Conservation (phyloP, 345 rosid species). For the Raphanus raphanistrum region DNA sequence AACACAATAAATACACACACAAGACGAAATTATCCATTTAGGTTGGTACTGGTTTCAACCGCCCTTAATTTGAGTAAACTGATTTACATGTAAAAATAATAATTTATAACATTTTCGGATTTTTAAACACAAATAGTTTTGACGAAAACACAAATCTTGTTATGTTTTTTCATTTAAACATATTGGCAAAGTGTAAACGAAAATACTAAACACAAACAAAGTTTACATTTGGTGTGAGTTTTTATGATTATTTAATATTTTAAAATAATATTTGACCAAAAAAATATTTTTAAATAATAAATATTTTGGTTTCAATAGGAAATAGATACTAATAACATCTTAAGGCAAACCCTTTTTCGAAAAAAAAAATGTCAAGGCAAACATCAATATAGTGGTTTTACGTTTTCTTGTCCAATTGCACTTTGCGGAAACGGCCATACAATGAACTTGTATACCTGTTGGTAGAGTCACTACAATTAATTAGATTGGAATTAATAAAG, state of each 20-base stretch:
- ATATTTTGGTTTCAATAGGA: not conserved
- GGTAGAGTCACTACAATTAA: not conserved
- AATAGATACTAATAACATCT: not conserved
- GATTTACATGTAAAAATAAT: not conserved
- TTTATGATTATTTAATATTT: not conserved
- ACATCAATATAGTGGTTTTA: constrained; percentile 30
- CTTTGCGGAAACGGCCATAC: constrained; percentile 91
- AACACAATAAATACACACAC: not conserved
- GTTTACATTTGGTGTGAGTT: not conserved
- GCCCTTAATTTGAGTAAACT: not conserved
- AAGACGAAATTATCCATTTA: not conserved
- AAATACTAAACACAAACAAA: not conserved
- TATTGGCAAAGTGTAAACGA: not conserved
- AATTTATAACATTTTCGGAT: not conserved
- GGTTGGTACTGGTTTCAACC: constrained; percentile 4
- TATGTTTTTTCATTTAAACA: not conserved
- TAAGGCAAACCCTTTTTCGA: not conserved
- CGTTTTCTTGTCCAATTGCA: constrained; percentile 80
- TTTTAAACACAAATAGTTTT: not conserved
- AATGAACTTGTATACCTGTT: constrained; percentile 90
- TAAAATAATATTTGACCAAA: not conserved
- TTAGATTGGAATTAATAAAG: not conserved
- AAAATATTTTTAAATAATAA: not conserved
- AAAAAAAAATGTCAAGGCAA: no score
- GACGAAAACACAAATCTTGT: not conserved